phyloP scores from a whole-genome alignment of 2,329 filamentous ascomycete genomes.

The Colletotrichum karsti region DNA sequence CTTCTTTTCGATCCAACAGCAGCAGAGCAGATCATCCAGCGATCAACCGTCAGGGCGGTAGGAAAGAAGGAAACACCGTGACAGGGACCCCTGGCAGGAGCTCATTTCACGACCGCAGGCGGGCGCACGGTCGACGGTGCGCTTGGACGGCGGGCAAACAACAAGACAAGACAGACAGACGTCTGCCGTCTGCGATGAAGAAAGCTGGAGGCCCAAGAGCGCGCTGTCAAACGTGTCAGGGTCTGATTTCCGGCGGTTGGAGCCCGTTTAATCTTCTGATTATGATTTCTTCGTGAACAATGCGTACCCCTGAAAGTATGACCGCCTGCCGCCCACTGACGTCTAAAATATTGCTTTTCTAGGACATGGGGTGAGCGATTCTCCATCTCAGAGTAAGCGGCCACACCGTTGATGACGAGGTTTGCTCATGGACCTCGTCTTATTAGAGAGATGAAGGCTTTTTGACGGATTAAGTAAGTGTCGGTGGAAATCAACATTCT shows the following conservation, averaged over 20 bases:
- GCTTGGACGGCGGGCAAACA: not conserved
- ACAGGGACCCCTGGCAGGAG: slow-evolving; percentile 14
- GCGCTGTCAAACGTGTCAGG: slow-evolving; percentile 7
- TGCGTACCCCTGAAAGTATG: not conserved
- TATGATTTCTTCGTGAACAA: not conserved
- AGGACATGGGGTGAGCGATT: not conserved
- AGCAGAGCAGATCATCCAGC: not conserved
- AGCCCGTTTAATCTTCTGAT: not conserved
- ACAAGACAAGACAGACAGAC: not conserved
- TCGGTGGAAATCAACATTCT: not conserved
- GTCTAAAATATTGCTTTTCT: not conserved
- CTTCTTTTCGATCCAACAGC: not conserved
- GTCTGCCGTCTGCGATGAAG: no score
- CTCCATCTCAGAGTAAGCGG: no score
- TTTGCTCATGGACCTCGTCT: slow-evolving; percentile 3
- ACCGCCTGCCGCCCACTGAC: not conserved
- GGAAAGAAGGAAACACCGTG: not conserved
- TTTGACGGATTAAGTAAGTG: not conserved
- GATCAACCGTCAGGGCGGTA: not conserved
- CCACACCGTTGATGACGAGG: not conserved
- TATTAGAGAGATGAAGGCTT: not conserved
- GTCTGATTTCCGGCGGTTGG: not conserved
- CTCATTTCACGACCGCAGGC: slow-evolving; percentile 18
- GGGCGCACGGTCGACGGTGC: slow-evolving; percentile 5
- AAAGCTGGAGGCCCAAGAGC: not conserved